These are phyloP conservation scores for Cucurbita argyrosperma DNA, from an alignment of 306 rosid species.

Conservation along the genomic window DNA sequence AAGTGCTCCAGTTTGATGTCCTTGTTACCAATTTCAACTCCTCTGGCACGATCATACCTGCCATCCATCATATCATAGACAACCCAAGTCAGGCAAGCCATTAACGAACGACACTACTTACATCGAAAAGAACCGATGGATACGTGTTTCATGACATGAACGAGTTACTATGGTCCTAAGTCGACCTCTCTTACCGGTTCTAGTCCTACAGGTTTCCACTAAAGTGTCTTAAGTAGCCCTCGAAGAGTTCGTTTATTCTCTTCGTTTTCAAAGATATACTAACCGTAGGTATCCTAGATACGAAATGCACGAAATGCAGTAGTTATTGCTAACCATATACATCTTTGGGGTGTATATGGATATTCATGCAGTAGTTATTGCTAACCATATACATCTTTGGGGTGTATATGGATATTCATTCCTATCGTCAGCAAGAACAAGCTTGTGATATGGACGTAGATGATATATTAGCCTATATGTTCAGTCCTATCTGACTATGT, in stretches of 20 bases:
- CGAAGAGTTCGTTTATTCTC: too few relatives aligned
- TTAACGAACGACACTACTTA: background rate
- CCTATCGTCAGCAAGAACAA: background rate
- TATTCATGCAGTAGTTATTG: background rate
- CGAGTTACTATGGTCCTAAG: background rate
- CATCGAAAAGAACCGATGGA: background rate
- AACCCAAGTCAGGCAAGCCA: background rate
- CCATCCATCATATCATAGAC: constrained; percentile 3
- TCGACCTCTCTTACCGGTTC: background rate
- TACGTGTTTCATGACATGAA: background rate
- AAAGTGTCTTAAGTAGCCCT: too few relatives aligned
- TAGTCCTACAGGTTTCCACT: too few relatives aligned
- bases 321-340: background rate
- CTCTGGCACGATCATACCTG: constrained; percentile 97
- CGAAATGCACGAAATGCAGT: too few relatives aligned
- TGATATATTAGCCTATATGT: background rate
- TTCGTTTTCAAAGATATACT: too few relatives aligned
- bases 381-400: background rate
- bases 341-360: background rate
- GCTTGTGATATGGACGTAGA: background rate
- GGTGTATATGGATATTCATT: background rate
- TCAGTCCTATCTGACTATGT: background rate
- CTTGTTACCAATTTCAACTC: constrained; percentile 97
- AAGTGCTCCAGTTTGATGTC: constrained; percentile 84
- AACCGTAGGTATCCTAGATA: background rate